Percentiles rank a stretch among this genome's conserved stretches.
phyloP scores from a whole-genome alignment of 768 basidiomycete genomes.

The Boletus reticuloceps region DNA sequence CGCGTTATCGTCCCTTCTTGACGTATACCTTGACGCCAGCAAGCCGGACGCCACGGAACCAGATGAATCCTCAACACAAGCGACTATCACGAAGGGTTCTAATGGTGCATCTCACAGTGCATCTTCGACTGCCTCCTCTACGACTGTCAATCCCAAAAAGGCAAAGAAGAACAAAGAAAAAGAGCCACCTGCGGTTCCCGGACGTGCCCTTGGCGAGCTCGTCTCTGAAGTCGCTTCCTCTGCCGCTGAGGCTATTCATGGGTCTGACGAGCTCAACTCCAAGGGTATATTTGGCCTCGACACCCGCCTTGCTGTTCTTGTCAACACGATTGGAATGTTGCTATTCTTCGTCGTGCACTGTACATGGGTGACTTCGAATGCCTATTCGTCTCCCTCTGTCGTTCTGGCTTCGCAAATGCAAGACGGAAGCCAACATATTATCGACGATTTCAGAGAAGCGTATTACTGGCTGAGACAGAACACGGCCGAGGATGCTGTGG shows the following conservation, averaged over 20 bases:
- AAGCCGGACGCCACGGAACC: conserved; percentile 49
- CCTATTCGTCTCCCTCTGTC: conserved; percentile 97
- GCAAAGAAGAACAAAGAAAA: conserved; percentile 60
- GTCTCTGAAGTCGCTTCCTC: conserved; percentile 39
- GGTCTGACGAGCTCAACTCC: conserved; percentile 9
- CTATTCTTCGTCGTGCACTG: conserved; percentile 93
- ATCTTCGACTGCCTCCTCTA: conserved; percentile 28
- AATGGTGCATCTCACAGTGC: conserved; percentile 17
- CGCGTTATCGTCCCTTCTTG: conserved; percentile 82
- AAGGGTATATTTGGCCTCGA: conserved; percentile 85
- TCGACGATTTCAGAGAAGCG: conserved; percentile 99
- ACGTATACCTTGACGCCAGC: conserved; percentile 84
- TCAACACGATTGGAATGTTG: conserved; percentile 76
- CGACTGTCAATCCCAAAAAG: conserved; percentile 32
- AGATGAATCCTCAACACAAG: conserved; percentile 7
- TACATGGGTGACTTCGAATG: conserved; percentile 92
- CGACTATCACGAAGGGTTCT: background rate
- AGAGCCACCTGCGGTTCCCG: conserved; percentile 42
- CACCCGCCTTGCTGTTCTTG: conserved; percentile 70
- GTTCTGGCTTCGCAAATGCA: conserved; percentile 75
- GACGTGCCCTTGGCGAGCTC: conserved; percentile 38
- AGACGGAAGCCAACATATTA: conserved; percentile 91
- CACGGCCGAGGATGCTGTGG: conserved; percentile 86
- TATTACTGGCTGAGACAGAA: conserved; percentile 99
- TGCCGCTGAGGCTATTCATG: conserved; percentile 24